phyloP scores from a whole-genome alignment of 2,329 filamentous ascomycete species.

The Fusarium algeriense region DNA sequence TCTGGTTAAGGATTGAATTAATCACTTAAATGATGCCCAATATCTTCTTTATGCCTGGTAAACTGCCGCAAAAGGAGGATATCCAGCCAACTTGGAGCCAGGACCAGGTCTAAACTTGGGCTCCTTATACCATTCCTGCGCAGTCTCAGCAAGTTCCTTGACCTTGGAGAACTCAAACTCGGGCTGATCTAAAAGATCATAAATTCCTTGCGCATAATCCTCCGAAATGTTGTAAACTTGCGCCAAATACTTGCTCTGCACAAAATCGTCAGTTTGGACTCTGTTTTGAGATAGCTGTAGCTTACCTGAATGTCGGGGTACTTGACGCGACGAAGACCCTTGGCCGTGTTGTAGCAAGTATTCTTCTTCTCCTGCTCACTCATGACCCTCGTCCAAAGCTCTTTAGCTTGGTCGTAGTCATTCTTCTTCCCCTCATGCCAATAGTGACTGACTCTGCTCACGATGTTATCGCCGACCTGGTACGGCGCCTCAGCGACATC shows the following conservation, averaged over 20 bases:
- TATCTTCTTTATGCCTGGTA: neutral
- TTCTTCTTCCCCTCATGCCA: constrained; percentile 18
- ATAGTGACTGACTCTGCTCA: neutral
- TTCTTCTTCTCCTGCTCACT: constrained; percentile 13
- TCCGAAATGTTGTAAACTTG: constrained; percentile 7
- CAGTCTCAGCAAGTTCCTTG: constrained; percentile 8
- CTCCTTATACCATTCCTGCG: constrained; percentile 12
- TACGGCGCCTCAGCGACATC: constrained; percentile 4
- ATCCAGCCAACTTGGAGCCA: neutral
- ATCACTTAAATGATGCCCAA: rapidly evolving
- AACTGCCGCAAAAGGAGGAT: neutral
- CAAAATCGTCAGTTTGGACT: neutral
- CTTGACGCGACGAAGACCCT: constrained; percentile 4
- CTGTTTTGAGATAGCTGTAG: rapidly evolving
- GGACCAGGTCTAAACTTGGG: constrained; percentile 2
- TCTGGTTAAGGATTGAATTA: neutral
- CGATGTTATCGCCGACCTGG: neutral
- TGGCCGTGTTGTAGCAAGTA: constrained; percentile 5
- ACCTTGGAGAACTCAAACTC: constrained; percentile 2
- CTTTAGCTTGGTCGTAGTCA: neutral
- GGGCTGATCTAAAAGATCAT: neutral
- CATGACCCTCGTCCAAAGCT: constrained; percentile 10
- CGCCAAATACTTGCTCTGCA: constrained; percentile 7
- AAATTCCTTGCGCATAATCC: constrained; percentile 5
- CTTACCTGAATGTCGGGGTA: constrained; percentile 1